Conservation (phyloP, 2,329 filamentous ascomycete species). For the Epichloe elymi region DNA sequence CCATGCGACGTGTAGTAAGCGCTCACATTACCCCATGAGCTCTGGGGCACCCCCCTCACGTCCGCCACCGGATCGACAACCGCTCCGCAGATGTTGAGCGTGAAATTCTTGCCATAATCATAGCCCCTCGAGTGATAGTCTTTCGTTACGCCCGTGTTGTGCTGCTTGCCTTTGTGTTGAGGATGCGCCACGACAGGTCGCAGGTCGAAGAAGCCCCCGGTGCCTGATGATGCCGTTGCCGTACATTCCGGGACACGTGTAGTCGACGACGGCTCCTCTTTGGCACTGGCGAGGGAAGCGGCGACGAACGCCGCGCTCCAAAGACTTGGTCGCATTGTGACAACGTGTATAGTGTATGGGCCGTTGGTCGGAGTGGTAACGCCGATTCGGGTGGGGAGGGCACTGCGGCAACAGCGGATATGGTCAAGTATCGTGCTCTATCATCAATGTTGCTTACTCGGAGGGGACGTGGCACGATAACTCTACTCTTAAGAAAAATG, state of each 20-base stretch:
- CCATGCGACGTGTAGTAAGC: conserved; percentile 59
- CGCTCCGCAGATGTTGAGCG: conserved; percentile 66
- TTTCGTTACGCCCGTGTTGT: conserved; percentile 27
- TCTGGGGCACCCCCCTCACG: conserved; percentile 49
- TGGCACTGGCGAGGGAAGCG: conserved; percentile 19
- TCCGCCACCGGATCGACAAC: conserved; percentile 54
- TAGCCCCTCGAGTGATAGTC: conserved; percentile 57
- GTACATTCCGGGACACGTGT: conserved; percentile 37
- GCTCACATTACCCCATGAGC: conserved; percentile 58
- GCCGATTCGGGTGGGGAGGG: background rate
- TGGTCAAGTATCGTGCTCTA: too few relatives aligned
- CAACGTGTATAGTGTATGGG: background rate
- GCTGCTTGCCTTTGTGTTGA: conserved; percentile 30
- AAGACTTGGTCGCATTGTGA: conserved; percentile 15
- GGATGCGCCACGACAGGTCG: conserved; percentile 38
- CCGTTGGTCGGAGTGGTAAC: background rate
- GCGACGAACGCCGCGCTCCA: conserved; percentile 22
- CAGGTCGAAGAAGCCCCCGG: conserved; percentile 46
- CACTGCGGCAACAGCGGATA: too few relatives aligned
- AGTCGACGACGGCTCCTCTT: conserved; percentile 27
- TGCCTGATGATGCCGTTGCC: conserved; percentile 39
- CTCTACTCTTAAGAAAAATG: too few relatives aligned
- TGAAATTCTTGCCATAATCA: conserved; percentile 73
- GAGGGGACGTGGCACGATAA: too few relatives aligned
- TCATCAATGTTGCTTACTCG: too few relatives aligned